Evolutionary conservation across 2,329 filamentous ascomycete genomes (phyloP), one percentile per base, ranked within the genome.

Genomic region (Plenodomus lindquistii): DNA sequence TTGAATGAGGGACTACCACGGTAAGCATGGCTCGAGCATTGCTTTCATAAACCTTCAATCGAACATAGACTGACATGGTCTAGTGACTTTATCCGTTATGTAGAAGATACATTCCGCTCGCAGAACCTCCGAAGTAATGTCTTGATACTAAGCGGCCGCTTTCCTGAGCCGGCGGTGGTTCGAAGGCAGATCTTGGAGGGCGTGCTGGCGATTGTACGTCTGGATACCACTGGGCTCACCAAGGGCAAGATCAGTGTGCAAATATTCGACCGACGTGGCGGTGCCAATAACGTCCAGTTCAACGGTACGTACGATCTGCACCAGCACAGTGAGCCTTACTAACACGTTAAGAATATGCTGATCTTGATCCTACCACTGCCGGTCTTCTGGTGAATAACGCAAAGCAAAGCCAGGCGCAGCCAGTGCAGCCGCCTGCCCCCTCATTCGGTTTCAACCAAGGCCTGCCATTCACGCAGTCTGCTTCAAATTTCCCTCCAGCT

Each of bases 121-220:
- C 85, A 86, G 45, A 85, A 85, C 2, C 77, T 97, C 31, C 86
- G 83, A 50, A 86, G 87, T 13, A 88, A 95, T 62, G 85, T 91
- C 17, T 86, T 96, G 73, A 87, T 88, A 59, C 78, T 97, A 38
- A 87, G 86, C 46, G 85, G 90, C 22, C 85, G 88, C 18, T 84
- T 95, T 38, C 83, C 88, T 16, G 85, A 92, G 53, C 84, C 87
- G 29, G 83, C 87, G 4, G 85, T 96, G n/a, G 84, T 97, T 43
- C 86, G 90, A 58, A 82, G 89, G 43, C 91, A 96, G 67, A 89
- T 95, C 31, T 77, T 92, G 10, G 92, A 97, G 71, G 93, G 94
- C 16, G 93, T 97, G 1, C 82, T 89, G 42, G 93, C 88, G 8
- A 88, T 97, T 13, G 85, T 90, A 4, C 87, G 91, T 61, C 81